These are phyloP conservation scores for Metarhizium anisopliae DNA, from an alignment of 2,329 filamentous ascomycete species.

Conservation along the genomic window DNA sequence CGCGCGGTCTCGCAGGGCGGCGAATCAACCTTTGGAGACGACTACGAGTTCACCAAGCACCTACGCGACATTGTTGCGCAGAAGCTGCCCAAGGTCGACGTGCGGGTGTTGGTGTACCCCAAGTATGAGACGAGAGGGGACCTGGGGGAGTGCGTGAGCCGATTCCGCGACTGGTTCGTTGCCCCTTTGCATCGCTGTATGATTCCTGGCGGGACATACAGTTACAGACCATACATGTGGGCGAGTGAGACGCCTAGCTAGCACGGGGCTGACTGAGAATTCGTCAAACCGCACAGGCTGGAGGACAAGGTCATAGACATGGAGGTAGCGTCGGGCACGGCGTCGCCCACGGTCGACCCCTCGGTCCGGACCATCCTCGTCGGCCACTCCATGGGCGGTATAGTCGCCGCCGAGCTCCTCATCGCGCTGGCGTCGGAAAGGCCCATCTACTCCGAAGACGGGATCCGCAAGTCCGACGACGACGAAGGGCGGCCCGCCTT, in stretches of 20 bases:
- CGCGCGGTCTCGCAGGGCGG: constrained; percentile 46
- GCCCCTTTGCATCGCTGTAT: not conserved
- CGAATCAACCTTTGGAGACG: constrained; percentile 65
- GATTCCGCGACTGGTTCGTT: constrained; percentile 65
- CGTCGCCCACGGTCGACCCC: constrained; percentile 78
- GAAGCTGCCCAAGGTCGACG: constrained; percentile 59
- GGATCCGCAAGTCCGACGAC: constrained; percentile 26
- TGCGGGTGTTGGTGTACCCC: constrained; percentile 65
- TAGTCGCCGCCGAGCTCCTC: constrained; percentile 84
- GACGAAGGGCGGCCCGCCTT: constrained; percentile 23
- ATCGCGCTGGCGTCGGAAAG: constrained; percentile 57
- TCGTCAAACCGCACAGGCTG: constrained; percentile 46
- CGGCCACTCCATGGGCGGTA: constrained; percentile 88
- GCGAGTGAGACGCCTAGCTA: not conserved
- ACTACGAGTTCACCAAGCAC: constrained; percentile 61
- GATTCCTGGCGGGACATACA: not conserved
- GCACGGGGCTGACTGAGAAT: not conserved
- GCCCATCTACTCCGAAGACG: constrained; percentile 40
- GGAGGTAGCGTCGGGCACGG: constrained; percentile 72
- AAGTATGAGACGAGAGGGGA: constrained; percentile 77
- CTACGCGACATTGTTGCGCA: constrained; percentile 55
- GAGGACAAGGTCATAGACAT: constrained; percentile 89
- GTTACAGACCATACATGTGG: not conserved
- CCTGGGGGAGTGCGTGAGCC: constrained; percentile 58
- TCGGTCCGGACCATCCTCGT: constrained; percentile 74